Evolutionary conservation across 257 asterid genomes (phyloP), one percentile per base, ranked within the genome.

Genomic region (Lycium ferocissimum): DNA sequence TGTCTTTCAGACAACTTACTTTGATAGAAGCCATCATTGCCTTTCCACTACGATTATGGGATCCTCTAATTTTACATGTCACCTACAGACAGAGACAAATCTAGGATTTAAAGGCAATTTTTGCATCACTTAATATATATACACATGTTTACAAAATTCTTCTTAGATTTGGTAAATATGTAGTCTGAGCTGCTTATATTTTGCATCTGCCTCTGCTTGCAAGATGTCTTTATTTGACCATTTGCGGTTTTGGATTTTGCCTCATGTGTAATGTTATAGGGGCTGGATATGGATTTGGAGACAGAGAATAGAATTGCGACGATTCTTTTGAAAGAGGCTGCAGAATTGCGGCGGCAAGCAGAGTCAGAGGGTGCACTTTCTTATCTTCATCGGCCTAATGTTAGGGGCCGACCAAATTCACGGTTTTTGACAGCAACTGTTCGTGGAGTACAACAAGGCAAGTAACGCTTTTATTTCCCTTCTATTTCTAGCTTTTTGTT

Each of bases 391-490:
- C 89, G 88, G 62, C 94, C 97, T 78, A 92, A 94, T 18, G 91
- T 86, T 45, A 89, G 98, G 86, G 89, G 89, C 59, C 91, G 95
- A 87, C 99, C 98, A 6, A 95, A 97, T 91, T 95, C 97, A 20
- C 97, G 99, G 53, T 97, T 97, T 89, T 85, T 97, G 86, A 92
- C 95, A 2, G 98, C 98, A 84, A 97, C 98, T 83, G 98, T 97
- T 58, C 97, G 90, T 87, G 98, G 99, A 83, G 96, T 97, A 58
- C 99, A 97, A 83, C 99, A 95, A 92, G 98, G 99, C 91, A 80
- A 26, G 90, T 79, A 80, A 86, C 12, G 69, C 49, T 71, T 4
- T 2, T 22, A 76, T 51, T 78, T 67, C 54, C 80, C 58, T 61
- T 56, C 43, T 86, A 73, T 53, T 83, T 59, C 76, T 22, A 57